These are phyloP conservation scores for Dalbergia oliveri DNA, from an alignment of 306 rosid genomes.

Conservation along the genomic window DNA sequence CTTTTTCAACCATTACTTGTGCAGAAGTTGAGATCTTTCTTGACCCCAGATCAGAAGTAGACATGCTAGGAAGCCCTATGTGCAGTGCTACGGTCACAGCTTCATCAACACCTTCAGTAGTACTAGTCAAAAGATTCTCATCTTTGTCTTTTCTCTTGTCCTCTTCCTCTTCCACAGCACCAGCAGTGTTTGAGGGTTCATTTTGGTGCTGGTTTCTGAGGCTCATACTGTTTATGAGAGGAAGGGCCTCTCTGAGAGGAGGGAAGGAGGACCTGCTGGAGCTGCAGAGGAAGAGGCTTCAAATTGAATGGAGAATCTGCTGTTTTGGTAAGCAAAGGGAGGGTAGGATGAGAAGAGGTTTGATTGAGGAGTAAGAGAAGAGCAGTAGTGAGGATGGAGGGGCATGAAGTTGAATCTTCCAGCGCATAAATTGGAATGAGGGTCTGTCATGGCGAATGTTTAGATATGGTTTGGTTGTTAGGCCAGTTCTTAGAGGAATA, in stretches of 20 bases:
- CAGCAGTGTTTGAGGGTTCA: slow-evolving; percentile 26
- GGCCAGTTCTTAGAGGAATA: neutral
- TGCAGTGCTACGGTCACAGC: slow-evolving; percentile 55
- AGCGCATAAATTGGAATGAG: slow-evolving; percentile 50
- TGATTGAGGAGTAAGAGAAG: slow-evolving; percentile 24
- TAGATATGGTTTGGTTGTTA: slow-evolving; percentile 31
- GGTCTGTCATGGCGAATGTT: slow-evolving; percentile 61
- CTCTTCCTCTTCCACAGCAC: neutral
- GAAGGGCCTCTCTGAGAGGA: slow-evolving; percentile 67
- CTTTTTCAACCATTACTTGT: slow-evolving; percentile 6
- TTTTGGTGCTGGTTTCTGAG: slow-evolving; percentile 5
- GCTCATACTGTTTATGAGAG: slow-evolving; percentile 60
- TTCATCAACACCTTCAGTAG: slow-evolving; percentile 20
- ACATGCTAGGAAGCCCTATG: slow-evolving; percentile 65
- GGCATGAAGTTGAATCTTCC: slow-evolving; percentile 59
- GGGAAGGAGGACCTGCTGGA: slow-evolving; percentile 42
- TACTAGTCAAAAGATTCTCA: neutral
- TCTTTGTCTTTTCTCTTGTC: neutral
- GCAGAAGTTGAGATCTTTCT: slow-evolving; percentile 29
- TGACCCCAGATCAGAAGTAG: slow-evolving; percentile 43
- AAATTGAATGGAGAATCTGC: slow-evolving; percentile 18
- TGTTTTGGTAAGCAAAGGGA: slow-evolving; percentile 22
- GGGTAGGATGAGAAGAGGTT: slow-evolving; percentile 10
- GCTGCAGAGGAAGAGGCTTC: neutral
- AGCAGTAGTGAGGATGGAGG: slow-evolving; percentile 40